Evolutionary conservation across 1,284 basidiomycete genomes (phyloP).

Genomic region (Ganoderma boninense): DNA sequence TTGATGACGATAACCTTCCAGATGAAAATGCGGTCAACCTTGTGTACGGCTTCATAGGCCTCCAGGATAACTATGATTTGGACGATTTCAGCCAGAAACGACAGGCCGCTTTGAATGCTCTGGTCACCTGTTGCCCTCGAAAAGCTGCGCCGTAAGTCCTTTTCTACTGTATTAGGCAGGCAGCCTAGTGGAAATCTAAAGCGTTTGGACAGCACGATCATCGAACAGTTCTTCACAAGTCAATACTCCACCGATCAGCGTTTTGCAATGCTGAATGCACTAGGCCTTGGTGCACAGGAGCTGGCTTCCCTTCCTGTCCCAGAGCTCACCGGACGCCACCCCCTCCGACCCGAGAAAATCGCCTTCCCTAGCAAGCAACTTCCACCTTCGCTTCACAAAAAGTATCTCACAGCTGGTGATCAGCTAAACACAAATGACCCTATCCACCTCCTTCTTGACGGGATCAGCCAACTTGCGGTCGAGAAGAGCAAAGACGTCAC

Average conservation of each 20-base stretch:
- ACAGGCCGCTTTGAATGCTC: constrained; percentile 79
- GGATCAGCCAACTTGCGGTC: constrained; percentile 66
- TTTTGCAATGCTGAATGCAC: constrained; percentile 83
- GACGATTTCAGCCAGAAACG: constrained; percentile 82
- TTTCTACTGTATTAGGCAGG: not conserved
- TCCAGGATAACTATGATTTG: constrained; percentile 88
- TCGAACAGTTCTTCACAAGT: constrained; percentile 92
- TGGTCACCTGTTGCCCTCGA: constrained; percentile 81
- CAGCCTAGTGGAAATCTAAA: constrained; percentile 1
- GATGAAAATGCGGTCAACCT: constrained; percentile 92
- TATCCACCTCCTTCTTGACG: constrained; percentile 64
- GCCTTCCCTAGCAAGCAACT: constrained; percentile 84
- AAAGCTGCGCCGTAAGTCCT: constrained; percentile 80
- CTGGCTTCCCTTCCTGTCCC: constrained; percentile 75
- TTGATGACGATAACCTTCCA: constrained; percentile 37
- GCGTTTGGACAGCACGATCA: constrained; percentile 65
- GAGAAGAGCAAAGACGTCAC: constrained; percentile 60
- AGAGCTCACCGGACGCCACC: constrained; percentile 44
- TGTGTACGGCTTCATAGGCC: constrained; percentile 72
- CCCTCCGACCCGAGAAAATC: constrained; percentile 47
- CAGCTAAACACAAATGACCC: constrained; percentile 41
- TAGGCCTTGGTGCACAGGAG: constrained; percentile 88
- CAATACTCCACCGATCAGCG: constrained; percentile 91
- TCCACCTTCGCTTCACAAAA: constrained; percentile 73
- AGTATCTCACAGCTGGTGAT: constrained; percentile 60